Evolutionary conservation across 192 early-diverging fungal species (phyloP).

Genomic region (Coemansia sp.): DNA sequence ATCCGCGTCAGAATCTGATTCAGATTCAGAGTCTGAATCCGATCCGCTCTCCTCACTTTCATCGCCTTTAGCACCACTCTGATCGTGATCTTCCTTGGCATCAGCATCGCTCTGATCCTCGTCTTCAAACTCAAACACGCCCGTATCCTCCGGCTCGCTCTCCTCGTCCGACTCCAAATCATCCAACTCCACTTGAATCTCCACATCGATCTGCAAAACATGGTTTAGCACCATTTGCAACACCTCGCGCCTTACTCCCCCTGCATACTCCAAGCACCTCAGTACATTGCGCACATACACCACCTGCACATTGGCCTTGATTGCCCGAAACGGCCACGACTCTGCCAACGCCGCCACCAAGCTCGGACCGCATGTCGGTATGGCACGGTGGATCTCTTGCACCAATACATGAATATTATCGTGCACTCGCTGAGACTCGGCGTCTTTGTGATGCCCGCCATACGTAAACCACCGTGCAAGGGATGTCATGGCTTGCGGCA

Average conservation of each 20-base stretch:
- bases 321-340: slow-evolving; percentile 25
- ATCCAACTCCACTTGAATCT: slow-evolving; percentile 88
- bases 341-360: slow-evolving; percentile 26
- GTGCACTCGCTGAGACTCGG: neutral
- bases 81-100: neutral
- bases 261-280: slow-evolving; percentile 73
- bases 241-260: slow-evolving; percentile 66
- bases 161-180: slow-evolving; percentile 61
- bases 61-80: slow-evolving; percentile 4
- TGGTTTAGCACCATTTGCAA: slow-evolving; percentile 76
- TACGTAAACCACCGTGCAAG: too few relatives aligned
- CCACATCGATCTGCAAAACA: slow-evolving; percentile 88
- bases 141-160: slow-evolving; percentile 27
- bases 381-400: slow-evolving; percentile 28
- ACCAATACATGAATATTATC: slow-evolving; percentile 17
- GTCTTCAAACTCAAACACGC: slow-evolving; percentile 61
- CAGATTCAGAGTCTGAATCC: neutral
- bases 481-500: too few relatives aligned
- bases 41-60: neutral
- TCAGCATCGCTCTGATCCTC: slow-evolving; percentile 17
- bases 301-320: slow-evolving; percentile 26
- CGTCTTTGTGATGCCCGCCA: too few relatives aligned
- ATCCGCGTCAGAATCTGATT: slow-evolving; percentile 41
- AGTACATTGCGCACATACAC: slow-evolving; percentile 70
- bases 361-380: slow-evolving; percentile 41